Evolutionary conservation across 1,284 basidiomycete genomes (phyloP).

Genomic region (Cryptococcus jaspeensis): DNA sequence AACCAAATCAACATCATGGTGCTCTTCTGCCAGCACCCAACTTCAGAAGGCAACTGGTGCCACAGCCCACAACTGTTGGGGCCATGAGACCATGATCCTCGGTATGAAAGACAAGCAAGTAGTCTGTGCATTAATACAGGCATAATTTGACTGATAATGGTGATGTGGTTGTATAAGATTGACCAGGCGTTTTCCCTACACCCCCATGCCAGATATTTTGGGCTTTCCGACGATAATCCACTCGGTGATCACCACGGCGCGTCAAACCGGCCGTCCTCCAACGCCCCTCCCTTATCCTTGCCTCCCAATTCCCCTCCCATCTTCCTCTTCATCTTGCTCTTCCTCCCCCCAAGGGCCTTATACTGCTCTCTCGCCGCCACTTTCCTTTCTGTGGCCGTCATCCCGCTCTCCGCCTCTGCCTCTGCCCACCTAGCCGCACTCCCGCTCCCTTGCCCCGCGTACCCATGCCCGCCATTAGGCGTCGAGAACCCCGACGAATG

Average conservation of each 20-base stretch:
- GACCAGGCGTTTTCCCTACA: no score
- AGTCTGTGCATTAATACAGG: no score
- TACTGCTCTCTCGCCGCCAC: slow-evolving; percentile 82
- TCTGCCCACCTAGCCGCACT: slow-evolving; percentile 35
- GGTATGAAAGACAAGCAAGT: no score
- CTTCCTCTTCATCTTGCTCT: slow-evolving; percentile 62
- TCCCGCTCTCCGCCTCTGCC: slow-evolving; percentile 10
- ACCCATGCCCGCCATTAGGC: slow-evolving; percentile 54
- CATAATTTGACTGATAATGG: no score
- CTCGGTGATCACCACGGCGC: slow-evolving; percentile 36
- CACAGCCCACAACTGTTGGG: no score
- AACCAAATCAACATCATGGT: no score
- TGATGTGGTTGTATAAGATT: no score
- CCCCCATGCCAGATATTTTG: no score
- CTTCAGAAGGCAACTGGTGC: no score
- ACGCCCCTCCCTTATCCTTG: slow-evolving; percentile 43
- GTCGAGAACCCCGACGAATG: slow-evolving; percentile 68
- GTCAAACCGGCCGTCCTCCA: slow-evolving; percentile 44
- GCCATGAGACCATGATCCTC: no score
- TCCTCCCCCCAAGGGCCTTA: slow-evolving; percentile 81
- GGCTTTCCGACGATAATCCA: no score
- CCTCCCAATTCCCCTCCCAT: slow-evolving; percentile 46
- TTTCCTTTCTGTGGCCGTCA: slow-evolving; percentile 55
- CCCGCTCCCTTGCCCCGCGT: slow-evolving; percentile 43
- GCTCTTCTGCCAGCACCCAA: no score